Base-by-base conservation (phyloP, 2,329 filamentous ascomycete genomes). In the Ophiostoma piceae region DNA sequence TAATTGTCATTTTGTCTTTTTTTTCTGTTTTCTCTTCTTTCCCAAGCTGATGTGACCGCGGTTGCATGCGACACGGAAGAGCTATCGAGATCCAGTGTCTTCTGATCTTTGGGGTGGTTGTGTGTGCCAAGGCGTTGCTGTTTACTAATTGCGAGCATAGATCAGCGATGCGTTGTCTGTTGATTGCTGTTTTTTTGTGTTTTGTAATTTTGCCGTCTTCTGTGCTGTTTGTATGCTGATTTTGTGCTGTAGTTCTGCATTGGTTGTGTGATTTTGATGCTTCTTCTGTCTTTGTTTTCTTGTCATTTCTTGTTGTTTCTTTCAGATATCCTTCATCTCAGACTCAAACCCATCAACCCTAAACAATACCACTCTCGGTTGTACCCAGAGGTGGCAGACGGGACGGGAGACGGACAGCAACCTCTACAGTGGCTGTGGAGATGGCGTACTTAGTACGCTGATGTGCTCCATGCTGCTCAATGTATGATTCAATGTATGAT, bases 321-420 rank as follows among this genome's bases (percentile, higher is more conserved):
- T 6, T 35, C 35, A 5, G 8, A 35, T 35, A 29, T 29, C 26
- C 11, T 62, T 22, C 51, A 4, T 57, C 51, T 29, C n/a, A n/a
- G 5, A n/a, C 16, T 26, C 22, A 29, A 29, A 12, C 54, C 54
- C 35, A 35, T 32, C 2, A 60, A 35, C 4, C 1, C 26, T 26
- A n/a, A 16, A 26, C n/a, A 16, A 47, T 47, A 19, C 51, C 3
- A 57, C 51, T 26, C 43, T 57, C 1, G 51, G 51, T 57, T 26
- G 51, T 26, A 57, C 22, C 51, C 22, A 57, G 11, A 29, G 51
- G 51, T 57, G 51, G 51, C 51, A 57, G n/a, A 22, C 51, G 51
- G 51, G 51, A 57, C 51, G 51, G 51, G n/a, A 57, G 51, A 57
- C 51, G 51, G 51, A 26, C n/a, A 57, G 51, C n/a, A 57, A 22